Evolutionary conservation across 108 stramenopile genomes (phyloP), one percentile per base, ranked within the genome.

Genomic region (Skeletonema tropicum): DNA sequence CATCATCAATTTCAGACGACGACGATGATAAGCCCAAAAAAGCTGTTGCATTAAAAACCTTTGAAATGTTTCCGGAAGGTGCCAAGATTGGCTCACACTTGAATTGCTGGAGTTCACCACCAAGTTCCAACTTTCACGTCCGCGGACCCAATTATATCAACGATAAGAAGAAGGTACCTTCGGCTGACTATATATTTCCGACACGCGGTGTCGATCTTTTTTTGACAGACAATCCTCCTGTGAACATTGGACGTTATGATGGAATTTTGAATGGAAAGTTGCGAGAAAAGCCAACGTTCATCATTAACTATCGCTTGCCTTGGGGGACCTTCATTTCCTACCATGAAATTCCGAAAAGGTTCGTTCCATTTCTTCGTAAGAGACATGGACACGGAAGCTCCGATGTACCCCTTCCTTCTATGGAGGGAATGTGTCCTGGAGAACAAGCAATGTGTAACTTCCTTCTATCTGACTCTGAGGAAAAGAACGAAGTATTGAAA

Each of bases 281-380:
- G 30, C 73, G 95, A 30, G 90, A 92, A 26, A 69, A 76, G 10
- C 89, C 92, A 7, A 96, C 95, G 25, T 92, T 96, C 66, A 76
- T 96, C 31, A 87, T 96, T 67, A 97, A 97, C 68, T 97, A 93
- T 73, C 81, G 93, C 3, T 74, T 97, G 29, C 96, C 96, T 6
- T 97, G 96, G 96, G 96, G 96, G 15, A 83, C 92, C 12, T 82
- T 92, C 65, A 57, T 91, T 30, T 76, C 86, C 1, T 97, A 94
- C 71, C 93, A 87, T 82, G 90, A 94, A 68, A 96, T 96, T 48
- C 93, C 93, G 14, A 72, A 85, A 21, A 77, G 74, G 25, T 92
- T 91, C 63, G 19, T 90, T 25, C 89, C 90, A 12, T 95, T 88
- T 70, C 65, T 92, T 23, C 74, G 74, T 30, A 52, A 70, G 23